Evolutionary conservation across 306 rosid species (phyloP).

Genomic region (Acacia melanoxylon): DNA sequence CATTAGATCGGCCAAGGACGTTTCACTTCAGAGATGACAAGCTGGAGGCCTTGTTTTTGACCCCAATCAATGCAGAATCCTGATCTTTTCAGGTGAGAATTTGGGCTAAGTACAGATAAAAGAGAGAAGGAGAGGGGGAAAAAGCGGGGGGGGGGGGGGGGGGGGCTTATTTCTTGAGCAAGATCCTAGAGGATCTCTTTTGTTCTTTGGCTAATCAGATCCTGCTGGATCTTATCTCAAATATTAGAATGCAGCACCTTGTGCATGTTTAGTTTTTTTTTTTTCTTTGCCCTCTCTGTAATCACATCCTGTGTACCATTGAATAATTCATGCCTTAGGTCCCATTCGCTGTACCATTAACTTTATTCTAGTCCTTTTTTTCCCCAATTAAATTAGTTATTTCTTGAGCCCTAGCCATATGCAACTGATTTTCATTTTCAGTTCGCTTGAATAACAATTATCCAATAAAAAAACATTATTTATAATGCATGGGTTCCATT

Average conservation of each 20-base stretch:
- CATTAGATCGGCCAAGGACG: neutral
- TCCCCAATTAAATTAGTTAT: neutral
- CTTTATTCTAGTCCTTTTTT: neutral
- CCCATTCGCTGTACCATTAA: neutral
- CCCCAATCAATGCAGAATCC: neutral
- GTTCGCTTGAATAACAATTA: neutral
- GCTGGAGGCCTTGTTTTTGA: neutral
- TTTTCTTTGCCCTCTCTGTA: neutral
- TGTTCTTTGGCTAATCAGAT: neutral
- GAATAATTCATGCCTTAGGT: neutral
- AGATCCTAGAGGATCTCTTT: neutral
- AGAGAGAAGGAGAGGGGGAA: neutral
- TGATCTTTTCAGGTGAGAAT: neutral
- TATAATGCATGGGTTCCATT: neutral
- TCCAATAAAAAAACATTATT: neutral
- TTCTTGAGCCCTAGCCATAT: neutral
- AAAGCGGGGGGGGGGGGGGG: neutral
- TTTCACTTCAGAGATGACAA: neutral
- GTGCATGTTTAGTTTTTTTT: neutral
- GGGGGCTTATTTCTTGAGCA: neutral
- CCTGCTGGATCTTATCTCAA: neutral
- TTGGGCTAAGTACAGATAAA: neutral
- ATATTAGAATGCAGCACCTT: neutral
- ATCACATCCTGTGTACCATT: neutral
- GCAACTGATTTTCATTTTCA: neutral